These are phyloP conservation scores for Amanita rimosa DNA, from an alignment of 768 basidiomycete genomes.

Conservation along the genomic window DNA sequence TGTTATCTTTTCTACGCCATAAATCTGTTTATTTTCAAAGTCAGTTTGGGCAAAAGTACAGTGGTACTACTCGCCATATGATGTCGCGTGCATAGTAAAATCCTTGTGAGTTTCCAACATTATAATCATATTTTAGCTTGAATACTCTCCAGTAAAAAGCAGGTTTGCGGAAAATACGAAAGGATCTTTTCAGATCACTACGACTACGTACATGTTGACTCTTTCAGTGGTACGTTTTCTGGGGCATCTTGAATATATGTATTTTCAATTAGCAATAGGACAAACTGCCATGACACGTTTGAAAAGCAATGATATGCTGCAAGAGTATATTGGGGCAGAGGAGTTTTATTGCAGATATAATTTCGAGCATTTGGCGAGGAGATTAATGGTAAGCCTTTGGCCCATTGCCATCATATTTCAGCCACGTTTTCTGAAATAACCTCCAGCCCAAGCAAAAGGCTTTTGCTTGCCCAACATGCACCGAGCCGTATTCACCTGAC, in stretches of 20 bases:
- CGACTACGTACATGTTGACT: slow-evolving; percentile 23
- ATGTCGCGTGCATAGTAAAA: slow-evolving; percentile 30
- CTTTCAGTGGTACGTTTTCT: slow-evolving; percentile 32
- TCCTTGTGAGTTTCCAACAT: slow-evolving; percentile 30
- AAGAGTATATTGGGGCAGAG: slow-evolving; percentile 24
- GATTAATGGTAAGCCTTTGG: slow-evolving; percentile 17
- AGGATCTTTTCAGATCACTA: slow-evolving; percentile 34
- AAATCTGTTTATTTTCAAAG: not conserved
- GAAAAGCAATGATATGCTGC: slow-evolving; percentile 26
- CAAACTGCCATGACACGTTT: slow-evolving; percentile 9
- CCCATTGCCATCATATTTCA: not conserved
- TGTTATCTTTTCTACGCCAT: slow-evolving; percentile 5
- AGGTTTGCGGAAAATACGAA: slow-evolving; percentile 33
- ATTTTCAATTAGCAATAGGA: not conserved
- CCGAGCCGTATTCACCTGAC: slow-evolving; percentile 33
- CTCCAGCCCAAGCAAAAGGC: slow-evolving; percentile 29
- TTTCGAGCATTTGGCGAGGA: slow-evolving; percentile 18
- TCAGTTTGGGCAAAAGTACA: slow-evolving; percentile 44
- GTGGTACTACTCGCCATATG: slow-evolving; percentile 46
- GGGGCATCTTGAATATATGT: not conserved
- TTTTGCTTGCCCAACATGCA: slow-evolving; percentile 31
- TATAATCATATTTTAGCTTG: not conserved
- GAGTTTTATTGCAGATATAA: slow-evolving; percentile 39
- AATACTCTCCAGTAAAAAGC: slow-evolving; percentile 22
- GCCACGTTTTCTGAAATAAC: not conserved